These are phyloP conservation scores for Trametes villosa DNA, from an alignment of 768 basidiomycete species.

Conservation along the genomic window DNA sequence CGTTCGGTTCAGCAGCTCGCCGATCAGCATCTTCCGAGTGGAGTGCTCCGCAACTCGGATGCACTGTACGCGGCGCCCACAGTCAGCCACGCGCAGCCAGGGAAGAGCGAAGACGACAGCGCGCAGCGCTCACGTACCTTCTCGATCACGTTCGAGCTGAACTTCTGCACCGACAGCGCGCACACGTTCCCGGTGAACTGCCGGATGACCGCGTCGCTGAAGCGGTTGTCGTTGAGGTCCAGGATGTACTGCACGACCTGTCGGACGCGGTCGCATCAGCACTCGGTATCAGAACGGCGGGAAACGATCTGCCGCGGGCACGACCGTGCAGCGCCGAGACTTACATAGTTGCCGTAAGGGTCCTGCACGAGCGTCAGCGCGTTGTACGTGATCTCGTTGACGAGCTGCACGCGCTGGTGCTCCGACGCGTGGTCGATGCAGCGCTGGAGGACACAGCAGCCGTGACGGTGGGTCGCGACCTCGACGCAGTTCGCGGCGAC, in stretches of 20 bases:
- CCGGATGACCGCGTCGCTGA: conserved; percentile 96
- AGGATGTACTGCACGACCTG: conserved; percentile 98
- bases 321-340: conserved; percentile 31
- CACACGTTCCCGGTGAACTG: conserved; percentile 98
- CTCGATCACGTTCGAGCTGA: conserved; percentile 98
- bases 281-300: conserved; percentile 22
- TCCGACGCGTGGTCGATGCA: conserved; percentile 99
- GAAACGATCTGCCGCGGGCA: too few relatives aligned
- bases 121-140: conserved; percentile 70
- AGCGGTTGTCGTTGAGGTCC: conserved; percentile 97
- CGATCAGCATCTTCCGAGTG: conserved; percentile 93
- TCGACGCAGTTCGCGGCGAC: conserved; percentile 99
- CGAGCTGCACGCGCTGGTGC: conserved; percentile 91
- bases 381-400: conserved; percentile 98
- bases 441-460: conserved; percentile 97
- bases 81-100: conserved; percentile 4
- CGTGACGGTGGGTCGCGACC: conserved; percentile 97
- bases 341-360: conserved; percentile 90
- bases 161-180: conserved; percentile 97
- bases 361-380: conserved; percentile 97
- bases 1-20: conserved; percentile 92
- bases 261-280: neutral
- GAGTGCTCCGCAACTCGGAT: conserved; percentile 95
- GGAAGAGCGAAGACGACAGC: neutral
- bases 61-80: conserved; percentile 47